A percentile compares a stretch with the other conserved stretches of the same genome.
phyloP scores from a whole-genome alignment of 129 eudicot genomes.

The Logfia minima region DNA sequence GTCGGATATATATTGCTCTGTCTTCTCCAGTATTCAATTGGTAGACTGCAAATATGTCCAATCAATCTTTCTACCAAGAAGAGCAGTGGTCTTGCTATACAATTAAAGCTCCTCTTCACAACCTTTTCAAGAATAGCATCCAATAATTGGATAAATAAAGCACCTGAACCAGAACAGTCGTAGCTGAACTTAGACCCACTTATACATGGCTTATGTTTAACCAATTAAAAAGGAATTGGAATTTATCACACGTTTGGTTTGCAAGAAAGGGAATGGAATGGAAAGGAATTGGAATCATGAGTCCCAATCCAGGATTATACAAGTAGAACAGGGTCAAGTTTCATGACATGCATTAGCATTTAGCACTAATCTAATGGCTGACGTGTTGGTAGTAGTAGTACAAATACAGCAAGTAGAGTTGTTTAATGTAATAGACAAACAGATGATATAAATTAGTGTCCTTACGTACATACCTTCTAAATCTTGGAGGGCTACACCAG shows the following conservation, averaged over 20 bases:
- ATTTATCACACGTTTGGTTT: too few relatives aligned
- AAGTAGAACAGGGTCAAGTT: too few relatives aligned
- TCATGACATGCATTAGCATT: too few relatives aligned
- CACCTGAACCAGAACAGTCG: slow-evolving; percentile 34
- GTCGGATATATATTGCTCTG: slow-evolving; percentile 50
- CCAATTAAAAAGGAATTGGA: not conserved
- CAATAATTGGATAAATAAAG: slow-evolving; percentile 40
- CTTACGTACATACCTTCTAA: slow-evolving; percentile 45
- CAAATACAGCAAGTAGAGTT: too few relatives aligned
- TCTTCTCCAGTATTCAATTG: slow-evolving; percentile 50
- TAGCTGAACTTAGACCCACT: not conserved
- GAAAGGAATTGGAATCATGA: too few relatives aligned
- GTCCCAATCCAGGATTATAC: too few relatives aligned
- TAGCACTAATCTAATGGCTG: too few relatives aligned
- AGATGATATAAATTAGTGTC: too few relatives aligned
- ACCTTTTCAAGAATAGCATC: slow-evolving; percentile 51
- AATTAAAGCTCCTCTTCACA: slow-evolving; percentile 50
- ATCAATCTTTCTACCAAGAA: slow-evolving; percentile 43
- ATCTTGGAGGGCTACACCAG: slow-evolving; percentile 30
- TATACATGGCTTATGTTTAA: not conserved
- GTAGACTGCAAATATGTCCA: slow-evolving; percentile 34
- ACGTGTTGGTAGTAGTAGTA: too few relatives aligned
- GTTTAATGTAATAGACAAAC: too few relatives aligned
- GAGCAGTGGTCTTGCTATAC: slow-evolving; percentile 47
- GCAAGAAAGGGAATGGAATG: too few relatives aligned